phyloP scores from a whole-genome alignment of 495 filamentous ascomycete species.

The Daldinia vernicosa region DNA sequence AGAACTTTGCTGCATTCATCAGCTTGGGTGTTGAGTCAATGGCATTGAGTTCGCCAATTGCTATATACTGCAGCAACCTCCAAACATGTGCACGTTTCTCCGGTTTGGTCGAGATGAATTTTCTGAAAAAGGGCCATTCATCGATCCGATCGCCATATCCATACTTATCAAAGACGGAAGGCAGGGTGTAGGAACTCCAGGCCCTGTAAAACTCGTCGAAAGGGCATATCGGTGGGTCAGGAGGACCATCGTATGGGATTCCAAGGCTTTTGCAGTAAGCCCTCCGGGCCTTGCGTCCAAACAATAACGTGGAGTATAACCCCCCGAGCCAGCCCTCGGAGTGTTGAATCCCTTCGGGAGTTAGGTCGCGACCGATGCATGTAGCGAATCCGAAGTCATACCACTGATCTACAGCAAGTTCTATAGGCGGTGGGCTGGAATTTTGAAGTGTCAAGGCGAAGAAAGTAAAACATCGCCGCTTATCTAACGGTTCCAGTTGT shows the following conservation, averaged over 20 bases:
- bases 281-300: not conserved
- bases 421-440: not conserved
- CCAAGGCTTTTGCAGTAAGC: slow-evolving; percentile 8
- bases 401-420: not conserved
- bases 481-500: slow-evolving; percentile 2
- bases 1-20: not conserved
- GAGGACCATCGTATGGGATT: slow-evolving; percentile 6
- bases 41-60: not conserved
- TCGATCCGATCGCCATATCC: not conserved
- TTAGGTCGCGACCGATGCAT: not conserved
- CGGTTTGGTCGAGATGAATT: not conserved
- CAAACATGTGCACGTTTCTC: slow-evolving; percentile 1
- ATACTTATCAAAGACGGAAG: slow-evolving; percentile 7
- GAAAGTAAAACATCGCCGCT: slow-evolving; percentile 1
- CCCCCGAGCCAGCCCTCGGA: not conserved
- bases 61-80: slow-evolving; percentile 3
- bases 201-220: slow-evolving; percentile 3
- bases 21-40: not conserved
- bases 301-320: not conserved
- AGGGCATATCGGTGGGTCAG: slow-evolving; percentile 1
- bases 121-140: not conserved
- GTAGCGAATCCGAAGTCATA: slow-evolving; percentile 9
- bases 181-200: not conserved
- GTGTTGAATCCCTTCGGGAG: not conserved
- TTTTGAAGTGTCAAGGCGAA: not conserved